phyloP scores from a whole-genome alignment of 257 asterid species.

The Plantago elongata region DNA sequence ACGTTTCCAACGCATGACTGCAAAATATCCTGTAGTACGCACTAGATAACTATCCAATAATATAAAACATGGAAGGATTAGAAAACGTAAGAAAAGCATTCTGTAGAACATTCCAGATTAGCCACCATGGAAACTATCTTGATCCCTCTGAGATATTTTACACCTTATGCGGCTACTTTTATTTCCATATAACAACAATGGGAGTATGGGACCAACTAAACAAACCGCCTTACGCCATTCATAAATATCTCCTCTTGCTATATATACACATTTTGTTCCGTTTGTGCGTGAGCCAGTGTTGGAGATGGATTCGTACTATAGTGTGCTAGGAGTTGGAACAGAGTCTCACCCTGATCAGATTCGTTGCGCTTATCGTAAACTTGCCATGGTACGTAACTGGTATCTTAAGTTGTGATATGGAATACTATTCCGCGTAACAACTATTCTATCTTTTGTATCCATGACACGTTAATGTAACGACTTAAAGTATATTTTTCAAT shows the following conservation, averaged over 20 bases:
- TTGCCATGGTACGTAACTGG: conserved; percentile 60
- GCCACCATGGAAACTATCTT: background rate
- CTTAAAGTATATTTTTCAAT: background rate
- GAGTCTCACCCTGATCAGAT: conserved; percentile 63
- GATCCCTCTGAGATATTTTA: no score
- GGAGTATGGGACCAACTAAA: conserved; percentile 14
- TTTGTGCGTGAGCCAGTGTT: background rate
- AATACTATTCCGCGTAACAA: background rate
- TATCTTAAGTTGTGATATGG: background rate
- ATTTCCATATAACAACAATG: background rate
- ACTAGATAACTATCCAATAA: background rate
- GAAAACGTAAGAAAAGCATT: background rate
- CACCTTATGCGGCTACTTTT: background rate
- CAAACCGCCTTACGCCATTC: conserved; percentile 23
- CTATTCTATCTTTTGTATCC: background rate
- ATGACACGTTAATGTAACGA: background rate
- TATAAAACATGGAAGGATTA: background rate
- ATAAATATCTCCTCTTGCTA: background rate
- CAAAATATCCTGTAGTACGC: background rate
- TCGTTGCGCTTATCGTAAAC: conserved; percentile 66
- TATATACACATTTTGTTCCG: background rate
- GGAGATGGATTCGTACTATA: conserved; percentile 42
- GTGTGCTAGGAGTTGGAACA: conserved; percentile 50
- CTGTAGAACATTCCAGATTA: conserved; percentile 30
- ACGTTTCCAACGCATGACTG: no score